Evolutionary conservation across 345 rosid species (phyloP).

Genomic region (Raphanus raphanistrum): DNA sequence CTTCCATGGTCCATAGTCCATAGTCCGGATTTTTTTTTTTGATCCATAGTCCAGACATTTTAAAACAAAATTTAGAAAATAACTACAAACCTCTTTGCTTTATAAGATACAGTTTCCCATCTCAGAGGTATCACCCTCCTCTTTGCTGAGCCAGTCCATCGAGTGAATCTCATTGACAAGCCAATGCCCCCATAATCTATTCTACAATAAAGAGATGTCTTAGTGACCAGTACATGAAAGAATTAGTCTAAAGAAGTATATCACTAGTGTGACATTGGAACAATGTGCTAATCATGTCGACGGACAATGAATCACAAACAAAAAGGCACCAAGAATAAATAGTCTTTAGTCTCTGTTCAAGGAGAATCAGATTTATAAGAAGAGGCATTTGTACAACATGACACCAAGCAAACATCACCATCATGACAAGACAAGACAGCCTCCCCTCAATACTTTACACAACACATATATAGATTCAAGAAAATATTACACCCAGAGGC

Average conservation of each 20-base stretch:
- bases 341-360: background rate
- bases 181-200: background rate
- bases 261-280: background rate
- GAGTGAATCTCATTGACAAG: background rate
- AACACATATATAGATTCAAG: background rate
- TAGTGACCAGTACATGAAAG: background rate
- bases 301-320: background rate
- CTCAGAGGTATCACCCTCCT: background rate
- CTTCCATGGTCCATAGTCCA: background rate
- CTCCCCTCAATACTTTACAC: background rate
- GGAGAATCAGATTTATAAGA: background rate
- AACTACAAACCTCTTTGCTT: slow-evolving; percentile 1
- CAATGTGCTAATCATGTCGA: background rate
- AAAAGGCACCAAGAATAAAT: background rate
- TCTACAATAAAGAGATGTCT: background rate
- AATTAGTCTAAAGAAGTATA: background rate
- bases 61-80: background rate
- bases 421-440: background rate
- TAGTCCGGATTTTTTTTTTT: background rate
- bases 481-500: too few species aligned
- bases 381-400: background rate
- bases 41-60: too few species aligned
- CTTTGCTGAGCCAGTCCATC: background rate
- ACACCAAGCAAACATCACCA: background rate
- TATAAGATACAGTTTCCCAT: background rate